A percentile compares a stretch with the other conserved stretches of the same genome.
These are phyloP conservation scores for Oryza coarctata DNA, from an alignment of 176 grass and related monocot genomes.

Conservation along the genomic window DNA sequence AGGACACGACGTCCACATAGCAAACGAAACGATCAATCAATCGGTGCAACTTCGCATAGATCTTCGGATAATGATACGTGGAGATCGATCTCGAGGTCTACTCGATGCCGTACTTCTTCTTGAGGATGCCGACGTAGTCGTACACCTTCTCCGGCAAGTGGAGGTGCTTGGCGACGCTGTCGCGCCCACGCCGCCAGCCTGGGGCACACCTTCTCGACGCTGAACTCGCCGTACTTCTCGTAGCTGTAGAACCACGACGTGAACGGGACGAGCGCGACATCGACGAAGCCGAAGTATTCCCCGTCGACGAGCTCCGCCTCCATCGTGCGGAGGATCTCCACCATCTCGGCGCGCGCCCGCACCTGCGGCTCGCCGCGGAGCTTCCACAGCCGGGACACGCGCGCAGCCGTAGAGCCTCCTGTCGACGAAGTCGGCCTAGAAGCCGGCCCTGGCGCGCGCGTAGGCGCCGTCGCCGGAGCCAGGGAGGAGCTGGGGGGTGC, in stretches of 20 bases:
- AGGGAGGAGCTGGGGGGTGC: constrained; percentile 1
- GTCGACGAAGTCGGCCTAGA: constrained; percentile 58
- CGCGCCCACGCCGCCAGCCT: constrained; percentile 38
- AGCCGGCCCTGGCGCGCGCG: constrained; percentile 37
- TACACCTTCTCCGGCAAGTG: constrained; percentile 28
- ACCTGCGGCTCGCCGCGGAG: constrained; percentile 29
- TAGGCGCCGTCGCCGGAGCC: neutral
- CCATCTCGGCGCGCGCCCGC: constrained; percentile 33
- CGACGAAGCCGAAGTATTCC: constrained; percentile 47
- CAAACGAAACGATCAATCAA: neutral
- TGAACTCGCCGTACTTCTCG: constrained; percentile 36
- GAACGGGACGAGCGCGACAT: constrained; percentile 43
- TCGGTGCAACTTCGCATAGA: too few relatives aligned
- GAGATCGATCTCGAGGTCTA: neutral
- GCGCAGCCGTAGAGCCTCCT: constrained; percentile 52
- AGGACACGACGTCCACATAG: neutral
- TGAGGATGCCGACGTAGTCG: constrained; percentile 26
- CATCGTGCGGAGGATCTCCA: constrained; percentile 20
- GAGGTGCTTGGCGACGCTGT: constrained; percentile 33
- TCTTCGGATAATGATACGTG: too few relatives aligned
- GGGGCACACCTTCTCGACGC: constrained; percentile 12
- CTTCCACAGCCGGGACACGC: constrained; percentile 29
- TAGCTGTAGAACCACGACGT: constrained; percentile 34
- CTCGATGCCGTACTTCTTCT: constrained; percentile 34
- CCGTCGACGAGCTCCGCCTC: constrained; percentile 43